Evolutionary conservation across 495 filamentous ascomycete species (phyloP), one percentile per base, ranked within the genome.

Genomic region (Viridothelium virens): DNA sequence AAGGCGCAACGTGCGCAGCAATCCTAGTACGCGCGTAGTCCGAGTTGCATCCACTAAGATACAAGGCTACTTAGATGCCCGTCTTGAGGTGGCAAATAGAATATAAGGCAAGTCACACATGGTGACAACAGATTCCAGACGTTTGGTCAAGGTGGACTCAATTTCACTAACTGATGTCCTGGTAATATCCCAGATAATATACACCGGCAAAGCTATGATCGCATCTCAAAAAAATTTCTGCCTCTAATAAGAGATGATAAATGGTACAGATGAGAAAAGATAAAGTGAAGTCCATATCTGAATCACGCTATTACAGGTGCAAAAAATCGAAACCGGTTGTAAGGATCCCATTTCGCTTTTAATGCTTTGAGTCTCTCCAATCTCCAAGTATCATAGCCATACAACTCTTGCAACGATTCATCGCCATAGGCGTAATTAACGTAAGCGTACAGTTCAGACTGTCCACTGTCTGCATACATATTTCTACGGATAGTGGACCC

Each of bases 311-410:
- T n/a, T 18, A 65, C 59, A 7, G 48, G 66, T 37, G 46, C 61
- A 36, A 37, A 67, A 36, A 48, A 64, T 9, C 39, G 34, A 64
- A 68, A 68, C 33, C 46, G 53, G 14, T 47, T 71, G 6, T 72
- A 47, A 1, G 78, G 81, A 69, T 82, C 81, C 61, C 76, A 81
- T 66, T 69, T 65, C 39, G 63, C 65, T 71, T 81, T 82, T 25
- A 81, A 65, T 14, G 65, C 65, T 63, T 66, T 74, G 67, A 82
- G 67, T 63, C 70, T 75, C 62, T 73, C 70, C 47, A 78, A 65
- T 37, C 81, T 70, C 80, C 78, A 81, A n/a, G 68, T 39, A 36
- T 82, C 81, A 73, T 77, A 81, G 33, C 82, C 81, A 70, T 84
- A 84, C 63, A 79, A 61, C 0, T 70, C 68, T 64, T 78, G 69